Evolutionary conservation across 2,329 filamentous ascomycete species (phyloP).

Genomic region (Penicillium sp.): DNA sequence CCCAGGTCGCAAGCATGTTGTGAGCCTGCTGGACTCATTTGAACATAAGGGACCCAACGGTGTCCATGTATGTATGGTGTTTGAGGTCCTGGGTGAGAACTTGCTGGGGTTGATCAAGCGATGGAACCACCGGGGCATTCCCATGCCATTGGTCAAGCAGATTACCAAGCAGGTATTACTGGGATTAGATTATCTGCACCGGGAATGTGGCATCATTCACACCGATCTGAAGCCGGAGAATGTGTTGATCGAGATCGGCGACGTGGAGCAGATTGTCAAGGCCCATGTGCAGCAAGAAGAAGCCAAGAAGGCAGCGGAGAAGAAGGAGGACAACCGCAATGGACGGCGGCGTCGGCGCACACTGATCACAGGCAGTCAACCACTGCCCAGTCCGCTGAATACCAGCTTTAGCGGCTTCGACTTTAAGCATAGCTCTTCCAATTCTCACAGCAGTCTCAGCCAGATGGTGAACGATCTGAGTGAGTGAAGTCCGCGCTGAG

Average conservation of each 20-base stretch:
- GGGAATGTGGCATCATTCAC: conserved; percentile 98
- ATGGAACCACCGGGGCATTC: conserved; percentile 97
- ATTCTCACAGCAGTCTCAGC: conserved; percentile 74
- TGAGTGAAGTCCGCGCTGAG: conserved; percentile 48
- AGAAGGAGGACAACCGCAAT: conserved; percentile 89
- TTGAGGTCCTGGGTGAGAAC: conserved; percentile 96
- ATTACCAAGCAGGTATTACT: conserved; percentile 98
- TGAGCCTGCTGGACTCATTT: conserved; percentile 94
- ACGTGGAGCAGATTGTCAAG: conserved; percentile 98
- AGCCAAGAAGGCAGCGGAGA: conserved; percentile 60
- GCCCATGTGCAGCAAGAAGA: conserved; percentile 78
- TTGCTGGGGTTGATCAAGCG: conserved; percentile 93
- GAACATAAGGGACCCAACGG: conserved; percentile 97
- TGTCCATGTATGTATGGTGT: conserved; percentile 98
- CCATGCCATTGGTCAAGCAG: conserved; percentile 94
- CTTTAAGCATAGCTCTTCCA: conserved; percentile 60
- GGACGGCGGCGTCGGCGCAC: conserved; percentile 86
- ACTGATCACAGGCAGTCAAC: conserved; percentile 95
- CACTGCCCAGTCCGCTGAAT: conserved; percentile 90
- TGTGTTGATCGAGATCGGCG: conserved; percentile 96
- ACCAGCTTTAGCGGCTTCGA: conserved; percentile 83
- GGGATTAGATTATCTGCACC: conserved; percentile 92
- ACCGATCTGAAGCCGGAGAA: conserved; percentile 98
- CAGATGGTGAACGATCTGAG: conserved; percentile 78
- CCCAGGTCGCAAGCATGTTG: conserved; percentile 90